Conservation (phyloP, 2,329 filamentous ascomycete species). For the Bipolaris victoriae region DNA sequence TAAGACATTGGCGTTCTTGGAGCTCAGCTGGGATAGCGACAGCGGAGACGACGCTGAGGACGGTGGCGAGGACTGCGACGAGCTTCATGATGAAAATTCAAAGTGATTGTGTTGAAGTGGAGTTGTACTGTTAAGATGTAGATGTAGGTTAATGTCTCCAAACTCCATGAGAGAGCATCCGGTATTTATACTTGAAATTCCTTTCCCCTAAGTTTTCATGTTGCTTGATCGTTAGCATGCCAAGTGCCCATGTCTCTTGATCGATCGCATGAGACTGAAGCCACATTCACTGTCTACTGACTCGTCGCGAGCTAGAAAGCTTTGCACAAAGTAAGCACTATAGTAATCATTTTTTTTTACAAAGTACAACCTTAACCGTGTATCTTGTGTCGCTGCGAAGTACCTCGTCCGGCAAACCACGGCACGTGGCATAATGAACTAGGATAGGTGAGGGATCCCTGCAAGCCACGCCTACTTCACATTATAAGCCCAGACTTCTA, state of each 20-base stretch:
- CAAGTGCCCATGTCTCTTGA: too few species aligned
- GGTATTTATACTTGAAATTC: too few species aligned
- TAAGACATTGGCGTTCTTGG: background rate
- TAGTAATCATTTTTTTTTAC: background rate
- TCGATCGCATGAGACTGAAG: background rate
- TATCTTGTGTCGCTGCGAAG: too few species aligned
- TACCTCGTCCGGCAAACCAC: background rate
- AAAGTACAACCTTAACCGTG: background rate
- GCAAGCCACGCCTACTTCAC: background rate
- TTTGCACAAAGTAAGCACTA: background rate
- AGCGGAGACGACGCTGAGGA: background rate
- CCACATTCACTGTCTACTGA: background rate
- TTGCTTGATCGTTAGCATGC: too few species aligned
- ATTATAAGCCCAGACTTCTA: background rate
- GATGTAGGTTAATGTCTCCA: too few species aligned
- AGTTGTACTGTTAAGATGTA: too few species aligned
- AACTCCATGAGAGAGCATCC: too few species aligned
- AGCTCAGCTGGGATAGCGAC: background rate
- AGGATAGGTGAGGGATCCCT: background rate
- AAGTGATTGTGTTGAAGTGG: too few species aligned
- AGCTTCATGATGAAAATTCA: background rate
- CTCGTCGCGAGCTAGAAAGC: background rate
- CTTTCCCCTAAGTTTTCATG: too few species aligned
- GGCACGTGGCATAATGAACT: background rate
- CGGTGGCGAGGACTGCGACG: background rate